Evolutionary conservation across 129 eudicot species (phyloP), one percentile per base, ranked within the genome.

Genomic region (Sambucus nigra): DNA sequence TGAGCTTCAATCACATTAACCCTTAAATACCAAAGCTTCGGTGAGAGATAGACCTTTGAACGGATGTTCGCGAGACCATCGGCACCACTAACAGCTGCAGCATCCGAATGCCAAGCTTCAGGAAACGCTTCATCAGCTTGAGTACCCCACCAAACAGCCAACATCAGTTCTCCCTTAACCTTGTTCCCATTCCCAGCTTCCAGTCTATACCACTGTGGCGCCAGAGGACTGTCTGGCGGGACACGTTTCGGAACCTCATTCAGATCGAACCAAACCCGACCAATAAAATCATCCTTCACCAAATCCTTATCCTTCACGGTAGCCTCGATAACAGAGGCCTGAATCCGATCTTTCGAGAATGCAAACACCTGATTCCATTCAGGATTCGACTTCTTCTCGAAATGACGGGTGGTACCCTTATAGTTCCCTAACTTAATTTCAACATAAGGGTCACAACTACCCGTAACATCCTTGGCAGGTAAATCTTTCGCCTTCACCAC

Each of bases 61-160:
- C 97, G 69, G 2, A 88, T 80, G 26, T 81, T 88, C 25, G 44
- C 65, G 27, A 88, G 72, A 2, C 92, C 87, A 27, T 88, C 95
- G 3, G 76, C 54, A 5, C 97, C 97, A 2, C 73, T 73, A 26
- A 88, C 94, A 15, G 78, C 55, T 7, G 95, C 89, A 14, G 95
- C 94, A 55, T 89, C 98, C 0, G 95, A 76, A 53, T 89, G 98
- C 98, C 98, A 91, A 0, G 98, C 88, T 61, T 89, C 97, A 0
- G 97, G 81, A 63, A 89, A 89, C 22, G 95, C 97, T 68, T 89
- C 97, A 47, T 89, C 97, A 1, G 97, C 97, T 65, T 89, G 97
- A 1, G 95, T 89, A 8, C 97, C 97, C 93, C 82, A 75, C 97
- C 97, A 89, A 57, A 89, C 97, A 0, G 97, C 97, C 68, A 89